A percentile compares a stretch with the other conserved stretches of the same genome.
Evolutionary conservation across 331 rosid genomes (phyloP).

Genomic region (Pyrus hybrid): DNA sequence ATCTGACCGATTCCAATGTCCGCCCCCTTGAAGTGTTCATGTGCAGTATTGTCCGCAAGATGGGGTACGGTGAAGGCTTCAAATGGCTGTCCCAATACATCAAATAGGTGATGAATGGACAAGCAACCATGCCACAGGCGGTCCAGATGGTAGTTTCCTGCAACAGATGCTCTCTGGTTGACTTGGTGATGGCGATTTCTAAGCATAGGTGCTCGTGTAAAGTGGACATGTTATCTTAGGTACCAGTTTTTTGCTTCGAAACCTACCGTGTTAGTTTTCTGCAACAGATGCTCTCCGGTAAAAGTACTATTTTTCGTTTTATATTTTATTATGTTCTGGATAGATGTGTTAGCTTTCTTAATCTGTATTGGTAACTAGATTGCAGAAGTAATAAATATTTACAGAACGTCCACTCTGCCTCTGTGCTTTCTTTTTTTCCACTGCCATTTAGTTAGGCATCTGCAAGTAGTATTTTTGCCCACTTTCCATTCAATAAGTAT

Average conservation of each 20-base stretch:
- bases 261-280: not conserved
- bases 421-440: not conserved
- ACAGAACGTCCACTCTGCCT: not conserved
- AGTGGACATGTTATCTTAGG: constrained; percentile 24
- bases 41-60: constrained; percentile 95
- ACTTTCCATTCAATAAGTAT: not conserved
- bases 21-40: constrained; percentile 90
- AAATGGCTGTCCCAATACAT: constrained; percentile 91
- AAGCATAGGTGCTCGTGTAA: constrained; percentile 30
- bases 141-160: constrained; percentile 9
- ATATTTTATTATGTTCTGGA: not conserved
- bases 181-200: not conserved
- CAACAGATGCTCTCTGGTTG: constrained; percentile 15
- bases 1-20: constrained; percentile 50
- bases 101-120: constrained; percentile 32
- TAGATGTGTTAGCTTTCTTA: constrained; percentile 15
- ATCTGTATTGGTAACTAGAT: constrained; percentile 3
- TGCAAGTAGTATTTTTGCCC: too few species aligned
- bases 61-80: constrained; percentile 95
- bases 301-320: too few species aligned
- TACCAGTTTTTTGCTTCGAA: constrained; percentile 19
- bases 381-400: constrained; percentile 4
- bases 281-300: too few species aligned
- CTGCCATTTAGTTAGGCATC: too few species aligned
- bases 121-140: not conserved